phyloP scores from a whole-genome alignment of 1,284 basidiomycete species.

The Apiotrichum sp. region DNA sequence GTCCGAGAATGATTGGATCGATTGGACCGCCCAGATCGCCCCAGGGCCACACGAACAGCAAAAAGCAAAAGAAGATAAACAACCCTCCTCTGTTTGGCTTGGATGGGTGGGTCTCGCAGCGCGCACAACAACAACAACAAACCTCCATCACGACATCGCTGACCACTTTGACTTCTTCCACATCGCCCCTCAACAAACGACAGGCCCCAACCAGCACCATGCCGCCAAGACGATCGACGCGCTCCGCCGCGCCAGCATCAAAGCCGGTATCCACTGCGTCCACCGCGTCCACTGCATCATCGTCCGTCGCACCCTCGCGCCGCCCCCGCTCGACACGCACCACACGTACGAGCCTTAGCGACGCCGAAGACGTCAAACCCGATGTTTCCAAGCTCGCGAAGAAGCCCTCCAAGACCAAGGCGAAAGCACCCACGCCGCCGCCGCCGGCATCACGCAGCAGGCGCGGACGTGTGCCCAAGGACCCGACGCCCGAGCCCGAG shows the following conservation, averaged over 20 bases:
- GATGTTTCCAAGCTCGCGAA: not conserved
- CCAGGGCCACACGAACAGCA: too few species aligned
- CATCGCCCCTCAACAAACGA: too few species aligned
- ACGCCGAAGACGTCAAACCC: constrained; percentile 24
- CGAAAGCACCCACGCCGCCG: not conserved
- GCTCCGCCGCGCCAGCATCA: not conserved
- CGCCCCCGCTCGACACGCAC: too few species aligned
- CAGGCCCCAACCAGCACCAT: constrained; percentile 3
- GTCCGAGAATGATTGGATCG: too few species aligned
- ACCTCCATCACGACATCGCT: too few species aligned
- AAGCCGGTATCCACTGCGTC: constrained; percentile 20
- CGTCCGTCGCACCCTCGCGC: not conserved
- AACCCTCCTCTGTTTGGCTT: too few species aligned
- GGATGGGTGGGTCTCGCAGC: too few species aligned
- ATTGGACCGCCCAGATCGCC: too few species aligned
- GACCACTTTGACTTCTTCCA: too few species aligned
- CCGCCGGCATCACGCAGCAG: not conserved
- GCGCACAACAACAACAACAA: too few species aligned
- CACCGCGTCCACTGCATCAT: not conserved
- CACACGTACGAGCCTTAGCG: constrained; percentile 26
- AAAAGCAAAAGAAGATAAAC: too few species aligned
- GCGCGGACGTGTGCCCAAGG: not conserved
- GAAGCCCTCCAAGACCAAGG: not conserved
- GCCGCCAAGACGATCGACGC: constrained; percentile 14
- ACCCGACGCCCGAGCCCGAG: constrained; percentile 11